Conservation (phyloP, 2,329 filamentous ascomycete species). For the Epichloe baconii region DNA sequence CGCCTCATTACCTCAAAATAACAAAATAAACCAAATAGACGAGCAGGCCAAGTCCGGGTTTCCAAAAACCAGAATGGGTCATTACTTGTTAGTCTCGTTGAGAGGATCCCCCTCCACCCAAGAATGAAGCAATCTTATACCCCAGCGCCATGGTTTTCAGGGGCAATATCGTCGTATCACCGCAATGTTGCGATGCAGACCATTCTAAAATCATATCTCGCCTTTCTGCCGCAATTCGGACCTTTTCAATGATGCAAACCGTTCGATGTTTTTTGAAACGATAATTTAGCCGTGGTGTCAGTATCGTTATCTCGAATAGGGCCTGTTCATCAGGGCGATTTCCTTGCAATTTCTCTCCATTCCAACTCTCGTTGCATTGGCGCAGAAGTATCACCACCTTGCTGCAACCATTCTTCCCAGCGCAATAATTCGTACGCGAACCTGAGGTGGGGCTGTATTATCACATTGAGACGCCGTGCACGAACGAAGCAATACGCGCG, state of each 20-base stretch:
- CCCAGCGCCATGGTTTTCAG: too few relatives aligned
- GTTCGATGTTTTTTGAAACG: neutral
- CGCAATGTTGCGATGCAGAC: too few relatives aligned
- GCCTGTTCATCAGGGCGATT: constrained; percentile 90
- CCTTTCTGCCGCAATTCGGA: too few relatives aligned
- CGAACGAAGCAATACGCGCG: constrained; percentile 94
- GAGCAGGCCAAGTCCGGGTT: too few relatives aligned
- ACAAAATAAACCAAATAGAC: neutral
- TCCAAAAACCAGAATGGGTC: too few relatives aligned
- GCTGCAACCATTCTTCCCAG: constrained; percentile 73
- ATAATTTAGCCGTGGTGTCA: neutral
- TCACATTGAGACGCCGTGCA: constrained; percentile 85
- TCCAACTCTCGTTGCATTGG: constrained; percentile 65
- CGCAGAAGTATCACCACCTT: constrained; percentile 30
- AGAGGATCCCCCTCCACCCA: too few relatives aligned
- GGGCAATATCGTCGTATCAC: too few relatives aligned
- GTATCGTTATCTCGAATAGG: constrained; percentile 55
- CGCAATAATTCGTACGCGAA: constrained; percentile 93
- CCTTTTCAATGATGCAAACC: too few relatives aligned
- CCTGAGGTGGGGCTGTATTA: constrained; percentile 90
- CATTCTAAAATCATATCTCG: too few relatives aligned
- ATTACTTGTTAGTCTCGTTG: neutral
- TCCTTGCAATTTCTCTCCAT: constrained; percentile 85
- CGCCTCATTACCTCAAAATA: neutral
- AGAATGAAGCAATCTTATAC: too few relatives aligned